Evolutionary conservation across 2,329 filamentous ascomycete species (phyloP), one percentile per base, ranked within the genome.

Genomic region (Plectosphaerella plurivora): DNA sequence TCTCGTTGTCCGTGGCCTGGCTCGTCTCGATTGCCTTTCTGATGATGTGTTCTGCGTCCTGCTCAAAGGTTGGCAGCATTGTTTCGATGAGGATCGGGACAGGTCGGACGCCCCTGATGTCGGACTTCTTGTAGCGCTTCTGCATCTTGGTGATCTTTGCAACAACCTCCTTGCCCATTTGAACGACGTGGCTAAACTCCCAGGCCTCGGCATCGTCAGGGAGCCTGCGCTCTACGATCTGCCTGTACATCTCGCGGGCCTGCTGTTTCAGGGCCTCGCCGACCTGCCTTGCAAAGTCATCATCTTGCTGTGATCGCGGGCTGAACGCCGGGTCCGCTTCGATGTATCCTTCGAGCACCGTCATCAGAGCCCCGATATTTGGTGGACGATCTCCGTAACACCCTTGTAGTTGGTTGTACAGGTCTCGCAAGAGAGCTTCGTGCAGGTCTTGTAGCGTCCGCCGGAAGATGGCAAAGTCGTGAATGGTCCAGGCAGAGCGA

Each of bases 331-430:
- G 79, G 65, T 99, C 92, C 49, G 78, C 76, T 61, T 89, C 86
- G 53, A 99, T 86, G 65, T 97, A 91, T 50, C 84, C 86, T 54
- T 92, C 86, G 37, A 99, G 73, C 35, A 97, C 69, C 60, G 85
- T 87, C 79, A 97, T 85, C 28, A 95, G 81, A 14, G 85, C 84
- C 5, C 87, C 90, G 20, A 96, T 84, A 39, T 86, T 84, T 5
- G 90, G 91, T 11, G 91, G 85, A 63, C 96, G 97, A n/a, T 80
- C 72, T 57, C 96, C 91, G 68, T 93, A 99, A 60, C 90, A 93
- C 59, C 88, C 85, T 73, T 93, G 87, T 68, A 97, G 81, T n/a
- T 88, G 77, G 58, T 92, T 86, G 68, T 90, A 97, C 16, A 99
- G 78, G 63, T 97, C 93, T 51, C 92, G 84, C 46, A 97, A 75